A percentile compares a stretch with the other conserved stretches of the same genome.
These are phyloP conservation scores for Diaporthe eres DNA, from an alignment of 2,329 filamentous ascomycete species.

Conservation along the genomic window DNA sequence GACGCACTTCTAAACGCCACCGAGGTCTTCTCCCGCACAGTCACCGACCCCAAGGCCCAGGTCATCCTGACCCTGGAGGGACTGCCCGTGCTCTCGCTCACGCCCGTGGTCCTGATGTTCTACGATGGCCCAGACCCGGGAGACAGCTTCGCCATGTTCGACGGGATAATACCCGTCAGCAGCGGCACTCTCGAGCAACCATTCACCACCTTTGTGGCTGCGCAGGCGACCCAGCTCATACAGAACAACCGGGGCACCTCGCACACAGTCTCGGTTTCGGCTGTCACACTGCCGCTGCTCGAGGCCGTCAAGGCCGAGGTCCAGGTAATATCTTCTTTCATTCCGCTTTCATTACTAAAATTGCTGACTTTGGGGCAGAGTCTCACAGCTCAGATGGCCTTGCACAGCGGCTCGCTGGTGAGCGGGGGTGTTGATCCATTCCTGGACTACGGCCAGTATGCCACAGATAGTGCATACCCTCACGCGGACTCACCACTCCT, in stretches of 20 bases:
- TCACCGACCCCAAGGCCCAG: constrained; percentile 48
- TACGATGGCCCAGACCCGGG: constrained; percentile 49
- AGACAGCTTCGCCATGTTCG: constrained; percentile 45
- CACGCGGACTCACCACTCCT: constrained; percentile 48
- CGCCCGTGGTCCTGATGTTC: constrained; percentile 46
- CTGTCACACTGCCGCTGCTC: constrained; percentile 45
- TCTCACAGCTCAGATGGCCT: neutral
- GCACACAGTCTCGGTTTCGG: constrained; percentile 47
- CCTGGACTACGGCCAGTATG: constrained; percentile 47
- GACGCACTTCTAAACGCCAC: constrained; percentile 48
- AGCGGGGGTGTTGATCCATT: constrained; percentile 51
- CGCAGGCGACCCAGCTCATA: constrained; percentile 43
- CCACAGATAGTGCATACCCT: constrained; percentile 50
- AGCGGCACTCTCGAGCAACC: constrained; percentile 36
- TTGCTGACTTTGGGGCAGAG: neutral
- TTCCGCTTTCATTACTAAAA: neutral
- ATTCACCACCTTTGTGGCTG: constrained; percentile 42
- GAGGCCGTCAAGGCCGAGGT: constrained; percentile 45
- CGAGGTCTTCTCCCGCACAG: constrained; percentile 44
- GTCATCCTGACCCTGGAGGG: constrained; percentile 49
- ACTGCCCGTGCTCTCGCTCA: constrained; percentile 16
- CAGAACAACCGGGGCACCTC: constrained; percentile 47
- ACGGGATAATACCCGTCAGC: constrained; percentile 40
- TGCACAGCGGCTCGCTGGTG: constrained; percentile 44
- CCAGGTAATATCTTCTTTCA: constrained; percentile 37